These are phyloP conservation scores for Penicillium freii DNA, from an alignment of 2,329 filamentous ascomycete species.

Conservation along the genomic window DNA sequence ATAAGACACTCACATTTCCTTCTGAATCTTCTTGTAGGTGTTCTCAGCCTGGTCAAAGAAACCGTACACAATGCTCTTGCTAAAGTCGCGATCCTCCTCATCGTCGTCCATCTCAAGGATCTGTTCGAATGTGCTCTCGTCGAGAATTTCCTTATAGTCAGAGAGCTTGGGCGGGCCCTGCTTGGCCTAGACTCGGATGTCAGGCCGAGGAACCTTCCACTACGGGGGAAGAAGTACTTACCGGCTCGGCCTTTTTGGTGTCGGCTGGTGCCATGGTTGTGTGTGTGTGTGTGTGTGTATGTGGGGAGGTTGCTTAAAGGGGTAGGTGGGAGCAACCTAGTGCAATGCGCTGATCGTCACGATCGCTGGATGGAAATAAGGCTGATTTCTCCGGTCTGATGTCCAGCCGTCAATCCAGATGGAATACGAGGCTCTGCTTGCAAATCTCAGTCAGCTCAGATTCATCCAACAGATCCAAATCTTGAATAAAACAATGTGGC, in stretches of 20 bases:
- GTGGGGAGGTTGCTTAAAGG: not conserved
- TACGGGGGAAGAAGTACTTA: slow-evolving; percentile 14
- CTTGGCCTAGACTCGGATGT: slow-evolving; percentile 36
- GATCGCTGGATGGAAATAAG: not conserved
- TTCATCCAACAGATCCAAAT: not conserved
- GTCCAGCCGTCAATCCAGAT: slow-evolving; percentile 3
- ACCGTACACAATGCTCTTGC: slow-evolving; percentile 79
- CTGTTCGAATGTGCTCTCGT: slow-evolving; percentile 79
- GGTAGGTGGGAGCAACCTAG: slow-evolving; percentile 1
- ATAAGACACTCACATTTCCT: slow-evolving; percentile 66
- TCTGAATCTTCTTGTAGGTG: slow-evolving; percentile 84
- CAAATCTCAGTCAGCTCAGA: slow-evolving; percentile 3
- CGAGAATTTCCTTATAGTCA: slow-evolving; percentile 73
- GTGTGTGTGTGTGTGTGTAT: not conserved
- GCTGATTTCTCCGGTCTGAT: slow-evolving; percentile 8
- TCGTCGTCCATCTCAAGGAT: slow-evolving; percentile 99
- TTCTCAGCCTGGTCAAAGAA: slow-evolving; percentile 89
- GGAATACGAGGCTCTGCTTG: slow-evolving; percentile 1
- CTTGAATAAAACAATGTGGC: not conserved
- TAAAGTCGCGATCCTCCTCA: slow-evolving; percentile 83
- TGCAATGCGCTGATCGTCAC: slow-evolving; percentile 8
- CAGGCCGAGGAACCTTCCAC: not conserved
- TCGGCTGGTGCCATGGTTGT: slow-evolving; percentile 30
- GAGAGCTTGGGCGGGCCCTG: slow-evolving; percentile 52
- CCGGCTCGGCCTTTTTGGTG: slow-evolving; percentile 28